These are phyloP conservation scores for Sistotremastrum suecicum DNA, from an alignment of 768 basidiomycete species.

Conservation along the genomic window DNA sequence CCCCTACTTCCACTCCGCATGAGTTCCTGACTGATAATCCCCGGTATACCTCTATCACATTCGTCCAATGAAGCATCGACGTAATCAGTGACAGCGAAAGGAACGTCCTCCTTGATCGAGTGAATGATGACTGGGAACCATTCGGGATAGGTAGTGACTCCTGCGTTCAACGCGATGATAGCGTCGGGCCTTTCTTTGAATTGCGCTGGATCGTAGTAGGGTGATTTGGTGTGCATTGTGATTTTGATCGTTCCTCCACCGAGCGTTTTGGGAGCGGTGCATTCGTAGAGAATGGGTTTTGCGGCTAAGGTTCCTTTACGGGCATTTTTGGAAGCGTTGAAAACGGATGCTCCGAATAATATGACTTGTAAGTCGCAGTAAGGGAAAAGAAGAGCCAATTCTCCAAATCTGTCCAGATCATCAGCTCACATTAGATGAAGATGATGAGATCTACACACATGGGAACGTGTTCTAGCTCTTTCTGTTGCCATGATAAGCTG, in stretches of 20 bases:
- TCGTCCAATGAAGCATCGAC: neutral
- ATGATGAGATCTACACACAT: neutral
- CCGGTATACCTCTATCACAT: neutral
- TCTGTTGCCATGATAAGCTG: too few species aligned
- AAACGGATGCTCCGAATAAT: conserved; percentile 1
- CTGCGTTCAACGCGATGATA: conserved; percentile 4
- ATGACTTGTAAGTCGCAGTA: neutral
- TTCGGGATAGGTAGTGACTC: conserved; percentile 1
- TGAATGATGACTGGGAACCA: conserved; percentile 2
- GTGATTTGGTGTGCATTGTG: neutral
- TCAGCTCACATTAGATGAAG: neutral
- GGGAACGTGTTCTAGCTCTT: conserved; percentile 1
- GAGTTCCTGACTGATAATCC: too few species aligned
- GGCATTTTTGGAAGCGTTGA: neutral
- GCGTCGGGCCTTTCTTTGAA: conserved; percentile 1
- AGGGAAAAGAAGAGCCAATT: conserved; percentile 5
- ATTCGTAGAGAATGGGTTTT: neutral
- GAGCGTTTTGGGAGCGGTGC: neutral
- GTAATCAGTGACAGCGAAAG: conserved; percentile 6
- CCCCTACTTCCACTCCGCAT: too few species aligned
- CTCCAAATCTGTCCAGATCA: neutral
- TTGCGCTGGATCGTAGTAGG: neutral
- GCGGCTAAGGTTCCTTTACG: neutral
- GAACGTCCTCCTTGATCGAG: neutral
- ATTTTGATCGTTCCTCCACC: conserved; percentile 4